Evolutionary conservation across 78 protist genomes (phyloP).

Genomic region (Chrysochromulina tobinii): DNA sequence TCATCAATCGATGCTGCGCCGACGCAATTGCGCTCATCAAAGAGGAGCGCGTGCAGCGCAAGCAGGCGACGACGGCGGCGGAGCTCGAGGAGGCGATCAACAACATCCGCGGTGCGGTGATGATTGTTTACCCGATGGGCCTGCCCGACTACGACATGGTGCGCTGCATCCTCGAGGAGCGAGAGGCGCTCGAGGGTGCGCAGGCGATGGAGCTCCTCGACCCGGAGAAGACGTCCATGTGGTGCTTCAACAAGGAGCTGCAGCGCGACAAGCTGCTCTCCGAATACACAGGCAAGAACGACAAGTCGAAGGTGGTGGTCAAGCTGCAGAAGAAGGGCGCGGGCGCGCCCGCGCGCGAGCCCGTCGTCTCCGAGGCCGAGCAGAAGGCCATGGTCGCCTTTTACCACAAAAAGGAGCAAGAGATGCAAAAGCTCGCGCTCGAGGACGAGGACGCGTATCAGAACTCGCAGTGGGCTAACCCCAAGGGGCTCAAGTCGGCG

Average conservation of each 20-base stretch:
- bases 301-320: not conserved
- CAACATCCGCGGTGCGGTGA: constrained; percentile 13
- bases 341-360: constrained; percentile 25
- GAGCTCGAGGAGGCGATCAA: not conserved
- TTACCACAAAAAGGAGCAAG: constrained; percentile 9
- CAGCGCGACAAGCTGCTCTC: not conserved
- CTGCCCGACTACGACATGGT: constrained; percentile 1
- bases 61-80: not conserved
- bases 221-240: not conserved
- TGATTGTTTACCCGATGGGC: constrained; percentile 28
- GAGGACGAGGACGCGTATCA: not conserved
- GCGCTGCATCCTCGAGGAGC: constrained; percentile 1
- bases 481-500: not conserved
- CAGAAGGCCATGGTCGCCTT: constrained; percentile 26
- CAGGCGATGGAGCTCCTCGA: not conserved
- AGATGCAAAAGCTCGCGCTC: not conserved
- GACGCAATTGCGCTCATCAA: not conserved
- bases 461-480: constrained; percentile 14
- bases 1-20: not conserved
- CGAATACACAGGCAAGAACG: not conserved
- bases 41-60: not conserved
- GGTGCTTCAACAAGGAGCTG: constrained; percentile 11
- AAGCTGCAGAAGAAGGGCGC: constrained; percentile 39
- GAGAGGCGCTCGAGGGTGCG: not conserved
- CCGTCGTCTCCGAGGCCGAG: not conserved